Conservation (phyloP, 2,329 filamentous ascomycete species). For the Cadophora luteo-olivacea region DNA sequence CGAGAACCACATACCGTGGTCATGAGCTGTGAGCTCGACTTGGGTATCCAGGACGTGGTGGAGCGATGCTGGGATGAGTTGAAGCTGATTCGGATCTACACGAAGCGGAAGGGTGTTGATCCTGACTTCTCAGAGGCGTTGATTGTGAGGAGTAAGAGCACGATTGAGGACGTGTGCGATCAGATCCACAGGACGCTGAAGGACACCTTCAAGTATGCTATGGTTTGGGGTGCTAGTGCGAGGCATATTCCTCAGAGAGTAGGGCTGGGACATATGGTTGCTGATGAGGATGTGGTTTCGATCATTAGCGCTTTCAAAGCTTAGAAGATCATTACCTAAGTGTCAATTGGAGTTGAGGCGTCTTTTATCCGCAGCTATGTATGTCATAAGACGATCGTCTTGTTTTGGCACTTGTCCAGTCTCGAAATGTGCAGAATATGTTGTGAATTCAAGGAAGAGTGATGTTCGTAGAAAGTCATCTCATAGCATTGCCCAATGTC, state of each 20-base stretch:
- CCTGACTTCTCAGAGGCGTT: constrained; percentile 90
- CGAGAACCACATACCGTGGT: constrained; percentile 93
- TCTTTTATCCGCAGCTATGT: not conserved
- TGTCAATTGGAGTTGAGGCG: constrained; percentile 14
- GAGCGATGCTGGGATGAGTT: constrained; percentile 96
- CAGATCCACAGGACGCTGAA: constrained; percentile 92
- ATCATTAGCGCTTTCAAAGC: constrained; percentile 71
- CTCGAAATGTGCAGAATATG: not conserved
- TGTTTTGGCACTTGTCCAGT: not conserved
- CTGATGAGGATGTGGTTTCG: constrained; percentile 72
- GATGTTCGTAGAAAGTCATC: constrained; percentile 23
- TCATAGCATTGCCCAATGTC: constrained; percentile 29
- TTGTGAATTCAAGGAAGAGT: not conserved
- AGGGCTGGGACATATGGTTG: constrained; percentile 81
- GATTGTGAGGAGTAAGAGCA: constrained; percentile 87
- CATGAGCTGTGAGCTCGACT: constrained; percentile 96
- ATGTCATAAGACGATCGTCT: not conserved
- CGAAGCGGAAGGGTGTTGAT: constrained; percentile 91
- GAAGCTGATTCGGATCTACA: constrained; percentile 89
- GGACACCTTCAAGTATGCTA: constrained; percentile 98
- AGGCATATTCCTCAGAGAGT: constrained; percentile 94
- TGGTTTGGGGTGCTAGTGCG: constrained; percentile 97
- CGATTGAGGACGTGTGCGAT: constrained; percentile 97
- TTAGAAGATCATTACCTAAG: constrained; percentile 44
- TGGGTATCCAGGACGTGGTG: constrained; percentile 92